Evolutionary conservation across 1,284 basidiomycete genomes (phyloP), one percentile per base, ranked within the genome.

Genomic region (Xerocomus nothofagi): DNA sequence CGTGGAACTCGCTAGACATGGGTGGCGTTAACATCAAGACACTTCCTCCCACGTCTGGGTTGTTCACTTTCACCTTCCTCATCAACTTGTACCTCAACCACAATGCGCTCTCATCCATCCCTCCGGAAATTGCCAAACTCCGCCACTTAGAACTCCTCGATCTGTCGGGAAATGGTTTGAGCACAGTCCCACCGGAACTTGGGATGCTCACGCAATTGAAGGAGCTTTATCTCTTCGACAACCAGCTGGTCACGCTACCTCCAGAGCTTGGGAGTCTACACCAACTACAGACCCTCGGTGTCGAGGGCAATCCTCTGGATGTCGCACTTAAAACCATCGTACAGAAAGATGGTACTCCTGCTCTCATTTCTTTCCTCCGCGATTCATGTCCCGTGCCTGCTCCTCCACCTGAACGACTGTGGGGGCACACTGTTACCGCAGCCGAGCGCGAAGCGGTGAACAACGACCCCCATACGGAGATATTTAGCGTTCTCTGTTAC

Each of bases 81-180:
- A 91, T 91, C 55, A 91, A 88, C 56, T 84, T 99, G 48, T 99
- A 97, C 72, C 91, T 99, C 71, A 98, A 98, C 64, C 96, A 99
- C 77, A 99, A 99, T 66, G 78, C 84, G 30, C 80, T 99, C 49
- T 78, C 86, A 15, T 71, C 80, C 57, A 74, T 99, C 40, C 93
- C 96, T 4, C 80, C 90, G 10, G 83, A 90, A 67, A 93, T 99
- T 57, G 78, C 89, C 47, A 84, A 83, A 60, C 81, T 99, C 50
- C 84, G 85, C 37, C 88, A 95, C 63, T 79, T 99, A 39, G 91
- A 93, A 55, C 75, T 96, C 15, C 82, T 99, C 39, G 97, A 99
- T 73, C 80, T 95, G 27, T 97, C 95, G 0, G 89, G 87, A 47
- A 99, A 99, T 71, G 84, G 82, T 62, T 81, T 99, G 45, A 71